Percentiles rank a stretch among this genome's conserved stretches.
phyloP scores from a whole-genome alignment of 768 basidiomycete species.

The Psilocybe azurescens region DNA sequence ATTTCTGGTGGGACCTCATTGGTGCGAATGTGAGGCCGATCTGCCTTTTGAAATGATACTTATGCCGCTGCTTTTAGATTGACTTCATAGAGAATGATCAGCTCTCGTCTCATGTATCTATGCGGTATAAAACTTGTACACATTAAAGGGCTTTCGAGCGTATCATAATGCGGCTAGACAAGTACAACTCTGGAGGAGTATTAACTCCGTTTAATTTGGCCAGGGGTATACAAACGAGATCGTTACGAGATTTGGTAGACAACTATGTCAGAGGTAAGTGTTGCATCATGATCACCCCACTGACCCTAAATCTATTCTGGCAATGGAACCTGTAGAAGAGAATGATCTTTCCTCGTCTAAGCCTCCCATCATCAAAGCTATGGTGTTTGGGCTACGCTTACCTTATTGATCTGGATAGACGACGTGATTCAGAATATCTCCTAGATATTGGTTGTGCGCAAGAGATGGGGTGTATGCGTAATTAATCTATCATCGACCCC shows the following conservation, averaged over 20 bases:
- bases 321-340: no score
- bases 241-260: constrained; percentile 18
- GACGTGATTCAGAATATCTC: constrained; percentile 19
- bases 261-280: constrained; percentile 2
- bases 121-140: constrained; percentile 9
- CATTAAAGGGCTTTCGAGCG: neutral
- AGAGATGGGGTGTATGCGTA: constrained; percentile 23
- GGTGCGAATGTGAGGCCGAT: constrained; percentile 25
- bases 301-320: no score
- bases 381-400: neutral
- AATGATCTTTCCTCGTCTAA: neutral
- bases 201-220: constrained; percentile 22
- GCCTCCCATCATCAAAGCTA: neutral
- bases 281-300: no score
- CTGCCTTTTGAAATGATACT: no score
- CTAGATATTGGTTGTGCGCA: constrained; percentile 21
- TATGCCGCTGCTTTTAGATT: neutral
- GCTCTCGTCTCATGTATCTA: neutral
- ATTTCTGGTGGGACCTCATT: constrained; percentile 30
- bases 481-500: constrained; percentile 30
- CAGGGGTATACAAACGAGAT: constrained; percentile 17
- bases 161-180: constrained; percentile 15
- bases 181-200: constrained; percentile 26
- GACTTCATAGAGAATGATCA: constrained; percentile 1
- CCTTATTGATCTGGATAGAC: constrained; percentile 35